phyloP scores from a whole-genome alignment of 2,329 filamentous ascomycete genomes.

The Hypoxylon sp. region DNA sequence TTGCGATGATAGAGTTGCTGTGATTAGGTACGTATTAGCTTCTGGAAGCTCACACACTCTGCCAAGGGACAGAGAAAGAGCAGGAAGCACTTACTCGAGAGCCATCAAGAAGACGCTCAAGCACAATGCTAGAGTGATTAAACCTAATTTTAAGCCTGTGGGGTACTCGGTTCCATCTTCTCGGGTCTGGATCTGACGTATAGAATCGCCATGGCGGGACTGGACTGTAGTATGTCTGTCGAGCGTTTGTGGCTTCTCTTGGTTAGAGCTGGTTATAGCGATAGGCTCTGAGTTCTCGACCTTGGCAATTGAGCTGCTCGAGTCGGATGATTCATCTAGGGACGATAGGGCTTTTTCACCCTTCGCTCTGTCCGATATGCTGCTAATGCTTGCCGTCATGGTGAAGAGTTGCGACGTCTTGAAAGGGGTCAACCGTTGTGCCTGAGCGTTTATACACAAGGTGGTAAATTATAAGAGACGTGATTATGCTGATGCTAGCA shows the following conservation, averaged over 20 bases:
- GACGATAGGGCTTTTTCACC: constrained; percentile 39
- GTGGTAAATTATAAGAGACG: background rate
- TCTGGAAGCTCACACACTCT: background rate
- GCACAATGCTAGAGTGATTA: constrained; percentile 62
- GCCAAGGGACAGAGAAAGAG: background rate
- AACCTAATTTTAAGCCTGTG: constrained; percentile 54
- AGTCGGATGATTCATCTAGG: constrained; percentile 26
- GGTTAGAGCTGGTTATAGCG: constrained; percentile 3
- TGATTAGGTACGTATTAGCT: constrained; percentile 20
- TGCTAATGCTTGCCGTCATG: constrained; percentile 45
- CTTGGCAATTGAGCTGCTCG: constrained; percentile 25
- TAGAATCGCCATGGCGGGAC: constrained; percentile 48
- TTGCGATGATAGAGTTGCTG: constrained; percentile 58
- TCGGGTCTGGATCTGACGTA: constrained; percentile 52
- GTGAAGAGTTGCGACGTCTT: constrained; percentile 44
- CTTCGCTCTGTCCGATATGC: constrained; percentile 48
- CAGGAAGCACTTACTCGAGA: constrained; percentile 55
- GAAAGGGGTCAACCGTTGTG: constrained; percentile 13
- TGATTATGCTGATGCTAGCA: background rate
- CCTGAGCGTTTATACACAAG: constrained; percentile 7
- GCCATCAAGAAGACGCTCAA: constrained; percentile 63
- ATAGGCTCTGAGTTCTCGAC: constrained; percentile 13
- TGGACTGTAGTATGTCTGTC: constrained; percentile 48
- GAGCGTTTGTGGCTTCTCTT: constrained; percentile 41
- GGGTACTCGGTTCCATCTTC: constrained; percentile 60